Evolutionary conservation across 1,284 basidiomycete species (phyloP), one percentile per base, ranked within the genome.

Genomic region (Tremellales sp.): DNA sequence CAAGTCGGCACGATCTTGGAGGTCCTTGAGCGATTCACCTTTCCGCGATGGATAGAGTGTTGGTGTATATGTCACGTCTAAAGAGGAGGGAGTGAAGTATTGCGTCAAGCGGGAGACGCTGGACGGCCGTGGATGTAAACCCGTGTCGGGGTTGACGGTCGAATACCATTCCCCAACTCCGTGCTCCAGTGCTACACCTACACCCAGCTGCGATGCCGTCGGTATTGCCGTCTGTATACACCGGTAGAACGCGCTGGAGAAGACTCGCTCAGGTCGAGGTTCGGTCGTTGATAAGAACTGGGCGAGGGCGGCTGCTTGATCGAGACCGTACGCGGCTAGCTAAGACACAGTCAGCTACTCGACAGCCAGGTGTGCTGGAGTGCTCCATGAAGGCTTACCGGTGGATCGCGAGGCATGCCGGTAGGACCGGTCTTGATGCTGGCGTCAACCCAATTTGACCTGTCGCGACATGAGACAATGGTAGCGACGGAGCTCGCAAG

Each of bases 171-270:
- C 78, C 24, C 60, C 56, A 2, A 78, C 58, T 1, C 77, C 77
- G 42, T 77, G 76, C 48, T 79, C 78, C 15, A 77, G 61, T 24
- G 60, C 57, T 3, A 55, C 8, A 65, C 65, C 22, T 66, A 47
- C 25, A 19, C 45, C 50, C 35, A 78, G 62, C 3, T 61, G 60
- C 13, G 67, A 52, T 0, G 69, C 68, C 1, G 72, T 69, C 3
- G 77, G 77, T 0, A 67, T 47, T 0, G 75, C 67, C 0, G 78
- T 79, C 53, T 79, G 75, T n/a, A 79, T 62, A 52, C 78, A 79
- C 13, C 79, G 73, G 54, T 77, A 79, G 56, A 78, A 78, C 0
- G 73, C 69, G 19, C 60, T 64, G 11, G 58, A 61, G 50, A 71
- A 67, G 24, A 74, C 57, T 31, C 63, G 50, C 44, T 71, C 64